Conservation (phyloP, 2,329 filamentous ascomycete genomes). For the Davidsoniella australis region DNA sequence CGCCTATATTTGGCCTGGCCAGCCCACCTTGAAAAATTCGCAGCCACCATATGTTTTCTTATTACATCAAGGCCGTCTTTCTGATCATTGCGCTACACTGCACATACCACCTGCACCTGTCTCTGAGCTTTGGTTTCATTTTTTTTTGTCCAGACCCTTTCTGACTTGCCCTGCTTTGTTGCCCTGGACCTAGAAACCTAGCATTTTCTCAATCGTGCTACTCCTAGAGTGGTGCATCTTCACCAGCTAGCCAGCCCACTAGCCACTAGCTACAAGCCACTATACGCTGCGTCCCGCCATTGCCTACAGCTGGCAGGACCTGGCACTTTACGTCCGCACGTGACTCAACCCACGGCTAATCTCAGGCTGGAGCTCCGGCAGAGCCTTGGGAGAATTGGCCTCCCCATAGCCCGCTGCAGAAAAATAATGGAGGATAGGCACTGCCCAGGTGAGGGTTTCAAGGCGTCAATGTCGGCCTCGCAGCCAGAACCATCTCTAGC, state of each 20-base stretch:
- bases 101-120: too few relatives aligned
- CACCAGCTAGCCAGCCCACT: not conserved
- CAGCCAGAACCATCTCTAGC: slow-evolving; percentile 6
- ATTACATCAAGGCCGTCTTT: too few relatives aligned
- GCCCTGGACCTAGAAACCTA: not conserved
- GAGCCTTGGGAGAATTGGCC: slow-evolving; percentile 12
- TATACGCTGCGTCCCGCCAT: not conserved
- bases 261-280: not conserved
- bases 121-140: not conserved
- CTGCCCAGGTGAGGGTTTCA: slow-evolving; percentile 9
- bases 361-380: slow-evolving; percentile 12
- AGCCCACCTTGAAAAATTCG: too few relatives aligned
- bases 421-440: slow-evolving; percentile 13
- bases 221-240: not conserved
- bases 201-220: not conserved
- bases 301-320: not conserved
- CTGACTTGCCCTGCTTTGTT: not conserved
- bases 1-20: too few relatives aligned
- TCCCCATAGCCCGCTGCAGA: slow-evolving; percentile 9
- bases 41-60: too few relatives aligned
- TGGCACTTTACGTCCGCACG: slow-evolving; percentile 1
- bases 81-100: too few relatives aligned
- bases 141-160: not conserved
- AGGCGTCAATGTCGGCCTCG: slow-evolving; percentile 13
- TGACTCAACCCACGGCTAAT: slow-evolving; percentile 11